Base-by-base conservation (phyloP, 176 grass and related monocot species). In the Lolium perenne region DNA sequence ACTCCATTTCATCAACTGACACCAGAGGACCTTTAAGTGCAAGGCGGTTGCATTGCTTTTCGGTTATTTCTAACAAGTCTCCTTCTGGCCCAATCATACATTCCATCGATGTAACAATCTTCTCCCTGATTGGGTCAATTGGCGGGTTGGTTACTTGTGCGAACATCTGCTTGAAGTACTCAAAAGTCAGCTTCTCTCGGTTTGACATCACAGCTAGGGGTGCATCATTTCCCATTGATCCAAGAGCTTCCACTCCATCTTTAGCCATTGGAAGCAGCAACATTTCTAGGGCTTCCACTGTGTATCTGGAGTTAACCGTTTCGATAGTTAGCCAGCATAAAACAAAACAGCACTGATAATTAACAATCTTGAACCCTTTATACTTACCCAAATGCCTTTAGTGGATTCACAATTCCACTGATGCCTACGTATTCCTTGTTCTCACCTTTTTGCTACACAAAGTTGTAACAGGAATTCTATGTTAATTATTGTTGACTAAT, bases 81-180 rank as follows among this genome's bases (percentile, higher is more conserved):
- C 97, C 97, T 90, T 96, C 97, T 81, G 94, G 97, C 2, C 97
- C 97, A 86, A 99, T 91, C 97, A 99, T 93, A 48, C 97, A 99
- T 85, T 99, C 92, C 88, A 89, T 99, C 74, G 97, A 99, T 71
- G 97, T 99, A 71, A 99, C 94, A 23, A 99, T 99, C 75, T 99
- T 96, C 82, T 99, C 97, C 55, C 97, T 88, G 32, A 99, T 99
- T 66, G 97, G 97, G 51, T 99, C 97, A 77, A 99, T 99, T 10
- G 97, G 97, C 1, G 97, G 97, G 80, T 99, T 99, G 55, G 97
- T 99, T 76, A 99, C 97, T 87, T 99, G 97, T 21, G 97, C 97
- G 77, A 99, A 99, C 94, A 99, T 96, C 85, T 99, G 92, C 64
- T 99, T 99, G 80, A 99, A 99, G 84, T 99, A 99, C 80, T 96